A percentile compares a stretch with the other conserved stretches of the same genome.
Evolutionary conservation across 352 stramenopile species (phyloP).

Genomic region (Labyrinthula sp.): DNA sequence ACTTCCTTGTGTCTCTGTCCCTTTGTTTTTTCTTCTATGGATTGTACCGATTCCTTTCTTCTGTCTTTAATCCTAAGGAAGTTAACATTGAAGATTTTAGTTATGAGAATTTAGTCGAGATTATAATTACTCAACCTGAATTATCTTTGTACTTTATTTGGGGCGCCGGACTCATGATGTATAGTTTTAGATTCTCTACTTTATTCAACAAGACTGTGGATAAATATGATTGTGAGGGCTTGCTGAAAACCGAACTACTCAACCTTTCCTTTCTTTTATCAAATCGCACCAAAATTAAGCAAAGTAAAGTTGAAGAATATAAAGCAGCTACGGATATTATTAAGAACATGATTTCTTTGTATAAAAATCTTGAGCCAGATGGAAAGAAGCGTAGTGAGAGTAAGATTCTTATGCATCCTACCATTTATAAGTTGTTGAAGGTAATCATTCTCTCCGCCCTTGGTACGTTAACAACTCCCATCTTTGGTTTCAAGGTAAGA

Average conservation of each 20-base stretch:
- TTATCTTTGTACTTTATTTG: no score
- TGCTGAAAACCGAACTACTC: slow-evolving; percentile 24
- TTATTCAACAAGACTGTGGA: slow-evolving; percentile 8
- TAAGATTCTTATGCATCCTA: slow-evolving; percentile 15
- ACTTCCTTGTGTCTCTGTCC: slow-evolving; percentile 23
- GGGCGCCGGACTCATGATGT: slow-evolving; percentile 16
- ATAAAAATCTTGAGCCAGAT: slow-evolving; percentile 15
- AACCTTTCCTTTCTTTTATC: no score
- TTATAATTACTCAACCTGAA: slow-evolving; percentile 1
- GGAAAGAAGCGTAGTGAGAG: slow-evolving; percentile 4
- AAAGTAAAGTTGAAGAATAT: slow-evolving; percentile 6
- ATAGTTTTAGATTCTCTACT: slow-evolving; percentile 24
- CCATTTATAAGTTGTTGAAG: slow-evolving; percentile 22
- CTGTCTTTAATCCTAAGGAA: slow-evolving; percentile 2
- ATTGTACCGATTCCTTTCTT: no score
- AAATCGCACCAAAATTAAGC: no score
- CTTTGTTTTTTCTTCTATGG: no score
- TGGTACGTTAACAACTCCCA: slow-evolving; percentile 20
- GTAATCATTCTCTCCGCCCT: slow-evolving; percentile 24
- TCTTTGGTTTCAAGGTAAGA: slow-evolving; percentile 23
- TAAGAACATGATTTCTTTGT: slow-evolving; percentile 29
- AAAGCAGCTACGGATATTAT: slow-evolving; percentile 14
- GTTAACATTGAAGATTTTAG: slow-evolving; percentile 6
- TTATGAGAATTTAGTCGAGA: slow-evolving; percentile 5
- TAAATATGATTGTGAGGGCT: slow-evolving; percentile 15